Conservation (phyloP, 805 yeast genomes). For the Maudiozyma bulderi region DNA sequence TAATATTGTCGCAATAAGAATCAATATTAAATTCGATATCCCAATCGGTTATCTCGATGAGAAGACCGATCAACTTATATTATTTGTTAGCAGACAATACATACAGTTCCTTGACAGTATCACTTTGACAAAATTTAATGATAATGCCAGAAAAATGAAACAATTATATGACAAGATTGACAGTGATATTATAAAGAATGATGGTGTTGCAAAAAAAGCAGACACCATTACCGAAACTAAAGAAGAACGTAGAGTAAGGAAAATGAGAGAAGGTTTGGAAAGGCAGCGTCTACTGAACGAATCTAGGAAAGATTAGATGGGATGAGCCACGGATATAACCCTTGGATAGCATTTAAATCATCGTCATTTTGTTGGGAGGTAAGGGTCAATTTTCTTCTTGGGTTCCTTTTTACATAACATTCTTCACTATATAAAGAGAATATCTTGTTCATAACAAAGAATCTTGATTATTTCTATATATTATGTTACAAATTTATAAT, state of each 20-base stretch:
- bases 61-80: constrained; percentile 20
- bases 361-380: no score
- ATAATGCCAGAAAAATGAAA: constrained; percentile 50
- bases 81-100: constrained; percentile 45
- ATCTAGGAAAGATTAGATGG: background rate
- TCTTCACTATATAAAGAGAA: no score
- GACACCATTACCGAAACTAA: constrained; percentile 35
- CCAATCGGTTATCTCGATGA: constrained; percentile 56
- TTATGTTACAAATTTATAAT: background rate
- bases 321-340: no score
- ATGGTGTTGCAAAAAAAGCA: background rate
- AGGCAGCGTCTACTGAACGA: constrained; percentile 15
- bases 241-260: constrained; percentile 47
- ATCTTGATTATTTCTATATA: background rate
- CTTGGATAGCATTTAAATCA: no score
- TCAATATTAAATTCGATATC: constrained; percentile 54
- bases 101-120: constrained; percentile 42
- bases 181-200: constrained; percentile 18
- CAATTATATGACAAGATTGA: constrained; percentile 38
- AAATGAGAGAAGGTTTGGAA: constrained; percentile 37
- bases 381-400: no score
- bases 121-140: constrained; percentile 54
- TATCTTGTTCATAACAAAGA: background rate
- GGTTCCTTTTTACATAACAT: no score
- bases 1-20: constrained; percentile 67